Evolutionary conservation across 2,329 filamentous ascomycete species (phyloP), one percentile per base, ranked within the genome.

Genomic region (Cordyceps sp.): DNA sequence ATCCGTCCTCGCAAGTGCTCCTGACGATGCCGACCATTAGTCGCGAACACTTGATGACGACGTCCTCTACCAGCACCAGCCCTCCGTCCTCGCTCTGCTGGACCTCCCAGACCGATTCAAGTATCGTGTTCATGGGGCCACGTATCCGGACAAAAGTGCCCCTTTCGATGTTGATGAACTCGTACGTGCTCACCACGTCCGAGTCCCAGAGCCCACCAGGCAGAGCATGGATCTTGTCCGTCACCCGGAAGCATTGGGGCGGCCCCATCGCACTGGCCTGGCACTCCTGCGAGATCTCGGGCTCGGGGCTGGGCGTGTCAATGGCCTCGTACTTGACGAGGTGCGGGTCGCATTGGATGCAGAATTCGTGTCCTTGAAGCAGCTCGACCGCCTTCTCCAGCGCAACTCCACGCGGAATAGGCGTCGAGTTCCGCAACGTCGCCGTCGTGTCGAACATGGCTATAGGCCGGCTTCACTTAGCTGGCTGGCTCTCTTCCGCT

Each of bases 141-240:
- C 51, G 53, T 33, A 70, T 61, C 9, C 66, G 50, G 26, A 66
- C 61, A 44, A 68, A 70, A 6, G 66, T 42, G 14, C 68, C 68
- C 19, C 47, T 53, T n/a, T 51, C 50, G 14, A 63, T 49, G 37
- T 67, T 49, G 14, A 63, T 60, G 37, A 71, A 64, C 48, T 71
- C 66, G 43, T 67, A 66, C 6, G 47, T 59, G 50, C 65, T 69
- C 32, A 63, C 55, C 6, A 71, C 61, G 30, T 62, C 60, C 32
- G 57, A 62, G 42, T 66, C 64, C 65, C 64, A 71, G 19, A 72
- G 53, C 3, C 66, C 65, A 12, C 64, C 64, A 4, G 66, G 66
- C 17, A 71, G 52, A 24, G 64, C 54, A 41, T 69, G 64, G 7
- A 69, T 55, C 24, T 57, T 50, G 38, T 66, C 62, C 6, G 56